Percentiles rank a stretch among this genome's conserved stretches.
phyloP scores from a whole-genome alignment of 192 early-diverging fungal genomes.

The Coemansia sp. region DNA sequence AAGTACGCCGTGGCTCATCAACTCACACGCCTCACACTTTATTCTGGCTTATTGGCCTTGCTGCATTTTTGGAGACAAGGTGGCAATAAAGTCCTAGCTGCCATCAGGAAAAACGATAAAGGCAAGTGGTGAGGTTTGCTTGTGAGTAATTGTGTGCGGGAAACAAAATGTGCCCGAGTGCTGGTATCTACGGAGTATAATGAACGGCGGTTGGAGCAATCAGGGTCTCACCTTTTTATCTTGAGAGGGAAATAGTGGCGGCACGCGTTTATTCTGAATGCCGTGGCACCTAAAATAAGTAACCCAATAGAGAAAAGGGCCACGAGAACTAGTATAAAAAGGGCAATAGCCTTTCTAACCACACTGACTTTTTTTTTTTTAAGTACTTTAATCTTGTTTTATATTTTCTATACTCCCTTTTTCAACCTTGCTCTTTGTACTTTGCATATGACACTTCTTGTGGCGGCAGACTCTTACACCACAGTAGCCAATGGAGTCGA shows the following conservation, averaged over 20 bases:
- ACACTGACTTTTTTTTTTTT: too few species aligned
- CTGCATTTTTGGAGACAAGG: background rate
- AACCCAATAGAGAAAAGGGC: background rate
- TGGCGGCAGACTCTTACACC: background rate
- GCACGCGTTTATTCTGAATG: background rate
- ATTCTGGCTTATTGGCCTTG: background rate
- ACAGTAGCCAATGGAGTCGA: background rate
- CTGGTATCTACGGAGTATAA: conserved; percentile 4
- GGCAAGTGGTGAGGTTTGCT: background rate
- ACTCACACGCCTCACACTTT: conserved; percentile 1
- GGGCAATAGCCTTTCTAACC: background rate
- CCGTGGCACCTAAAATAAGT: background rate
- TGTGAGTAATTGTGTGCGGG: background rate
- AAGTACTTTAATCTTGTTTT: background rate
- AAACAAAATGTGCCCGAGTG: background rate
- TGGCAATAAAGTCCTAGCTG: background rate
- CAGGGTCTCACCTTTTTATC: background rate
- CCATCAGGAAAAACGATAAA: background rate
- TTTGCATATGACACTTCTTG: background rate
- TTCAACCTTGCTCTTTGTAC: background rate
- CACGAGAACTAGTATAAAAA: background rate
- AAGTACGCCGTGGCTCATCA: background rate
- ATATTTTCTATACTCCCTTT: background rate
- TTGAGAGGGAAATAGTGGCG: background rate
- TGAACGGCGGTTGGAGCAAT: background rate